Evolutionary conservation across 495 filamentous ascomycete genomes (phyloP).

Genomic region (Neurospora tetrasperma): DNA sequence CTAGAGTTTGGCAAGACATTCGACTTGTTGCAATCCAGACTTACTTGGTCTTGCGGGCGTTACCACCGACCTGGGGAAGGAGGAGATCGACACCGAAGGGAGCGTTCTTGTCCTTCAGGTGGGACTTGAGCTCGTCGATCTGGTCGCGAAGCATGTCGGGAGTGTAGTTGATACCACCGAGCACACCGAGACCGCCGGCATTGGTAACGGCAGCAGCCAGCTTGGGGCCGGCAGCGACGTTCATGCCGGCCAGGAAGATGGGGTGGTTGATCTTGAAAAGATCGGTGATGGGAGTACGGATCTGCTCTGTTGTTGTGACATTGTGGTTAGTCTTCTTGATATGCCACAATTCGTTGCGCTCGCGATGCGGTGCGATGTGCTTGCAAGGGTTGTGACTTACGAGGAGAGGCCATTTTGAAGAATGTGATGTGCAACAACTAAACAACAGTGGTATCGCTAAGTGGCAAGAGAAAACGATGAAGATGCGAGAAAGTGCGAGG

Average conservation of each 20-base stretch:
- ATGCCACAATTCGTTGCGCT: background rate
- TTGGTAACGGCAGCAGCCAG: conserved; percentile 96
- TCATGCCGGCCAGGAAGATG: conserved; percentile 94
- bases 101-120: conserved; percentile 86
- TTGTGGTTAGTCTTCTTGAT: conserved; percentile 13
- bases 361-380: conserved; percentile 4
- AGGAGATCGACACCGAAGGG: conserved; percentile 96
- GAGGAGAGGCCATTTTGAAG: conserved; percentile 68
- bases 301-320: conserved; percentile 49
- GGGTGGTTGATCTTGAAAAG: conserved; percentile 97
- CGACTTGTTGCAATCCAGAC: conserved; percentile 10
- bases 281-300: conserved; percentile 84
- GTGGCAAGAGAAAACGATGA: conserved; percentile 7
- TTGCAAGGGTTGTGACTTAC: conserved; percentile 39
- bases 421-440: conserved; percentile 2
- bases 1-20: background rate
- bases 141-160: conserved; percentile 95
- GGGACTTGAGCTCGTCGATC: conserved; percentile 87
- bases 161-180: conserved; percentile 93
- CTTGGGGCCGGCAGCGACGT: conserved; percentile 95
- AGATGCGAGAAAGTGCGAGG: conserved; percentile 1
- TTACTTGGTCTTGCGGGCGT: conserved; percentile 89
- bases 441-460: conserved; percentile 12
- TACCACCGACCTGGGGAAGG: conserved; percentile 88
- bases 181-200: conserved; percentile 90